A percentile compares a stretch with the other conserved stretches of the same genome.
These are phyloP conservation scores for Umbelopsis sp. DNA, from an alignment of 371 early-diverging fungal genomes.

Conservation along the genomic window DNA sequence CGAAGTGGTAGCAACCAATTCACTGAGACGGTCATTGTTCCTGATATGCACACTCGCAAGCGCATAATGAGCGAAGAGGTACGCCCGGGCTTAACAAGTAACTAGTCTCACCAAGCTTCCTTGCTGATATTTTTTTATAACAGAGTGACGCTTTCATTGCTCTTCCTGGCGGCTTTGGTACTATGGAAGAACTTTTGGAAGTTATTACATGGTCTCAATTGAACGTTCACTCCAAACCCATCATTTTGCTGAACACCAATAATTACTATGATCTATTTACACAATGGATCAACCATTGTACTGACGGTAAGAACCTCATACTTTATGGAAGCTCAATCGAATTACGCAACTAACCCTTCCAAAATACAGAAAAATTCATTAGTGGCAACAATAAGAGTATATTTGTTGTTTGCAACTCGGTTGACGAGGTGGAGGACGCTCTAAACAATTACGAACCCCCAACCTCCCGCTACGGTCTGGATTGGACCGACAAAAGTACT, in stretches of 20 bases:
- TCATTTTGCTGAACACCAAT: slow-evolving; percentile 75
- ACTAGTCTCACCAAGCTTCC: background rate
- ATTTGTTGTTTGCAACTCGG: slow-evolving; percentile 62
- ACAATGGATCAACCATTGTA: slow-evolving; percentile 62
- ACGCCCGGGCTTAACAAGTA: slow-evolving; percentile 4
- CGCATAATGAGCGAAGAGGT: slow-evolving; percentile 70
- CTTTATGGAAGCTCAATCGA: background rate
- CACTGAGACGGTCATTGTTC: slow-evolving; percentile 57
- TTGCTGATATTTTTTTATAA: slow-evolving; percentile 11
- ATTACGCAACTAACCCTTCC: background rate
- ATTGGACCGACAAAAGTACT: slow-evolving; percentile 42
- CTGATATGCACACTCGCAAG: slow-evolving; percentile 88
- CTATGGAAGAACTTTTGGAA: slow-evolving; percentile 87
- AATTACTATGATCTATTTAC: slow-evolving; percentile 73
- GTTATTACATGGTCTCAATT: slow-evolving; percentile 85
- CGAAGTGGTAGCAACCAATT: slow-evolving; percentile 48
- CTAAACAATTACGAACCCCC: slow-evolving; percentile 64
- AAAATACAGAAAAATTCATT: slow-evolving; percentile 61
- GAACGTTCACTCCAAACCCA: slow-evolving; percentile 76
- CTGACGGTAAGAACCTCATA: slow-evolving; percentile 42
- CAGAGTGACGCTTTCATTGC: slow-evolving; percentile 78
- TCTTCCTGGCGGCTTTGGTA: slow-evolving; percentile 88
- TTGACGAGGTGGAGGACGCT: slow-evolving; percentile 60
- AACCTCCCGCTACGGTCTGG: slow-evolving; percentile 50
- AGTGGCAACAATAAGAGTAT: slow-evolving; percentile 45